Evolutionary conservation across 495 filamentous ascomycete species (phyloP).

Genomic region (Neurospora tetrasperma): DNA sequence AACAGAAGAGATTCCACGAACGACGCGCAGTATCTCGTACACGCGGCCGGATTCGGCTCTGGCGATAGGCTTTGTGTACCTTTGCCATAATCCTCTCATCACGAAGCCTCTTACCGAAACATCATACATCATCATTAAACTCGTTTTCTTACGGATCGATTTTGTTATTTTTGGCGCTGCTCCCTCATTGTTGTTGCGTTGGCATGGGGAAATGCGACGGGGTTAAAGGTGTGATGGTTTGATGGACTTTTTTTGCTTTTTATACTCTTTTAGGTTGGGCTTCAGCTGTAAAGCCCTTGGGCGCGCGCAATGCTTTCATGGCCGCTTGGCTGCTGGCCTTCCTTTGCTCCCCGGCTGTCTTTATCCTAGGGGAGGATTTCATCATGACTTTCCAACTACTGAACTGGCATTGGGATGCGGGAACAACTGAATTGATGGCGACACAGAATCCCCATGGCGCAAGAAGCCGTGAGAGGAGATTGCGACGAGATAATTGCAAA

Average conservation of each 20-base stretch:
- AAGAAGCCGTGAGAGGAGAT: not conserved
- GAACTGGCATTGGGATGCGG: not conserved
- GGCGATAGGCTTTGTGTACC: conserved; percentile 6
- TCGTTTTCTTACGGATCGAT: conserved; percentile 12
- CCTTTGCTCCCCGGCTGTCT: not conserved
- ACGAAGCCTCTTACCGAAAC: conserved; percentile 5
- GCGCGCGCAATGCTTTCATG: conserved; percentile 1
- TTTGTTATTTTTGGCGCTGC: conserved; percentile 8
- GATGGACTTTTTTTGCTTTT: conserved; percentile 9
- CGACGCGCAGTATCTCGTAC: conserved; percentile 7
- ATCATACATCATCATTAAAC: conserved; percentile 9
- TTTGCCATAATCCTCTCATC: conserved; percentile 14
- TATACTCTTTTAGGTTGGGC: conserved; percentile 3
- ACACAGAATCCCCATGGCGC: not conserved
- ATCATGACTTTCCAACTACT: not conserved
- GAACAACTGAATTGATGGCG: not conserved
- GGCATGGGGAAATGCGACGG: conserved; percentile 6
- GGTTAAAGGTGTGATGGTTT: conserved; percentile 13
- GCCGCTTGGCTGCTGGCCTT: not conserved
- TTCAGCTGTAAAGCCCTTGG: conserved; percentile 5
- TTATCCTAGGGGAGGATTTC: not conserved
- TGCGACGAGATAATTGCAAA: not conserved
- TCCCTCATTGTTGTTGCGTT: conserved; percentile 1
- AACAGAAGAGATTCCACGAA: not conserved
- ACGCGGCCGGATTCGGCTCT: conserved; percentile 14